Conservation (phyloP, 306 rosid species). For the Cyamopsis tetragonoloba region DNA sequence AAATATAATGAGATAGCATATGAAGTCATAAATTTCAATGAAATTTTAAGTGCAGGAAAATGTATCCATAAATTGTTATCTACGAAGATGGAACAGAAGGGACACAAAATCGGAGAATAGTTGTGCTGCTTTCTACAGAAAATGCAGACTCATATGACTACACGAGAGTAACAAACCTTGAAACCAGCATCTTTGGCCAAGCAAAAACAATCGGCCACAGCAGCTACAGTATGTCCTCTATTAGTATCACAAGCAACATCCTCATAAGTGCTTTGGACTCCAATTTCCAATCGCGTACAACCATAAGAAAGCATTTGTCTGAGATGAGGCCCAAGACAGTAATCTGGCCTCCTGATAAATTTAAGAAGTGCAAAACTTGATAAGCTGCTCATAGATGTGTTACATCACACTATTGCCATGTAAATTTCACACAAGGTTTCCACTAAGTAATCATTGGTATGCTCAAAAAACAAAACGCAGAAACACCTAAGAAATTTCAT, state of each 20-base stretch:
- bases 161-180: slow-evolving; percentile 62
- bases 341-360: slow-evolving; percentile 91
- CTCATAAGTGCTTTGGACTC: slow-evolving; percentile 98
- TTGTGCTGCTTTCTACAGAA: not conserved
- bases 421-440: not conserved
- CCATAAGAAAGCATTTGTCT: slow-evolving; percentile 97
- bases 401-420: not conserved
- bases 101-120: slow-evolving; percentile 5
- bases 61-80: not conserved
- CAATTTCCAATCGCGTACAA: slow-evolving; percentile 91
- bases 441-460: slow-evolving; percentile 5
- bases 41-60: not conserved
- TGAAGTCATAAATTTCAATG: not conserved
- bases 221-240: slow-evolving; percentile 96
- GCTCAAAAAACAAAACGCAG: slow-evolving; percentile 7
- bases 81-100: not conserved
- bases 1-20: not conserved
- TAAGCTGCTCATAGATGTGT: slow-evolving; percentile 17
- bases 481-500: not conserved
- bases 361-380: slow-evolving; percentile 19
- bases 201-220: slow-evolving; percentile 95
- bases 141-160: not conserved
- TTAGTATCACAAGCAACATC: slow-evolving; percentile 98
- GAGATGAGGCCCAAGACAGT: slow-evolving; percentile 98
- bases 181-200: slow-evolving; percentile 98